Evolutionary conservation across 2,329 filamentous ascomycete genomes (phyloP).

Genomic region (Chrysosporium keratinophilum): DNA sequence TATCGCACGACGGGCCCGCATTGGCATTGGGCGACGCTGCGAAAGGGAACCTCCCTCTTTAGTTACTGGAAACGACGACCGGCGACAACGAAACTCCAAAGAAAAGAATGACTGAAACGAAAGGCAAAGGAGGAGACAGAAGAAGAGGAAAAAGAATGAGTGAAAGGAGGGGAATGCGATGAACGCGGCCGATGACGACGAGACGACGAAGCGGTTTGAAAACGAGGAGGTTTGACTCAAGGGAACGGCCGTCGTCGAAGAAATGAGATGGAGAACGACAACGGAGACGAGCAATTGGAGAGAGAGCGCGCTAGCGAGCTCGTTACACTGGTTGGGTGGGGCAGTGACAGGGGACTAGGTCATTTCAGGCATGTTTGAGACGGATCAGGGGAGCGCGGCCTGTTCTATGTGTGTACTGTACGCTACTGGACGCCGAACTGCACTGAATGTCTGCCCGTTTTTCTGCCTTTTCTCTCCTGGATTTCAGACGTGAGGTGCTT

Average conservation of each 20-base stretch:
- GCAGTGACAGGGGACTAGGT: too few species aligned
- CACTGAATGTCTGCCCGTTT: too few species aligned
- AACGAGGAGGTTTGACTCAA: neutral
- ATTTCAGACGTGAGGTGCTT: too few species aligned
- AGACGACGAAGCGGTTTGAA: neutral
- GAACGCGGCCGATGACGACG: neutral
- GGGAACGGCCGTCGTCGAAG: too few species aligned
- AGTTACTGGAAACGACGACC: neutral
- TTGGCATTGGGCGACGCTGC: conserved; percentile 13
- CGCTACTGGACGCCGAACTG: too few species aligned
- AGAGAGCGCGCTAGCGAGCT: neutral
- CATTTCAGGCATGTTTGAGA: too few species aligned
- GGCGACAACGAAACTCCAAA: neutral
- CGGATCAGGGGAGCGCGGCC: too few species aligned
- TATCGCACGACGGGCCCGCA: conserved; percentile 31
- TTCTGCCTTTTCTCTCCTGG: too few species aligned
- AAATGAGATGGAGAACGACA: neutral
- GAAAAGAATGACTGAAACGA: conserved; percentile 4
- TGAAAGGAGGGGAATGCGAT: conserved; percentile 13
- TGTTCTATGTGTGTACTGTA: too few species aligned
- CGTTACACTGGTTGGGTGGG: neutral
- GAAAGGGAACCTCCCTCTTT: conserved; percentile 4
- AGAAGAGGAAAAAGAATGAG: conserved; percentile 12
- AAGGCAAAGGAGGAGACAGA: conserved; percentile 7
- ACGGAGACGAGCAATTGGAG: neutral